Evolutionary conservation across 75 land plant species (phyloP), one percentile per base, ranked within the genome.

Genomic region (Ceratopteris richardii): DNA sequence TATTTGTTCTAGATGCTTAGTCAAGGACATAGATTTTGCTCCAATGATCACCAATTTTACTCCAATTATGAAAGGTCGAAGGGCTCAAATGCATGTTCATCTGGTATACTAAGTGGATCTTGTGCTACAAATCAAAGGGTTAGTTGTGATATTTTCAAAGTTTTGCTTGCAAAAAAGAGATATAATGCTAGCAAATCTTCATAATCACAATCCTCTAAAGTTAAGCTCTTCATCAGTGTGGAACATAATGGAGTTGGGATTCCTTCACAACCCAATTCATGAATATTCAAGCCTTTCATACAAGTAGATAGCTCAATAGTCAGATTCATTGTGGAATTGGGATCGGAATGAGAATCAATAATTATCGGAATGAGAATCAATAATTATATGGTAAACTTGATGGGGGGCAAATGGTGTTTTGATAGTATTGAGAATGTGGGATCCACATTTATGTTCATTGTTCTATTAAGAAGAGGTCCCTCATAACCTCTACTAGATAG

Each of bases 201-300:
- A 46, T 4, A 46, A 7, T n/a, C 21, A 21, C 67, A 70, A 20
- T 39, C 33, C 25, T 60, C 65, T 36, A 73, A 75, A 20, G 59
- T 82, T 21, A 79, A 64, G 31, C 56, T 83, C 46, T 42, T 80
- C 13, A 73, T 83, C n/a, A 72, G 72, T 29, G 86, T 83, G 25
- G 86, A 83, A 54, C 84, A 83, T 36, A 83, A 84, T 16, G 86
- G 86, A 11, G 77, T 83, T 21, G 86, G 86, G 26, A 83, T 83
- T 39, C 86, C 86, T 13, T 29, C 57, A n/a, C 80, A 72, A 39
- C 80, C 83, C 21, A 84, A 77, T 29, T 61, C 61, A 22, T 71
- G 86, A 20, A 70, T 83, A 30, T 83, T 83, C 66, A 75, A 54
- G 50, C 86, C 83, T 1, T 83, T 83, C 66, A 79, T 82, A 80